Conservation (phyloP, 768 basidiomycete genomes). For the Cystobasidium ongulense region DNA sequence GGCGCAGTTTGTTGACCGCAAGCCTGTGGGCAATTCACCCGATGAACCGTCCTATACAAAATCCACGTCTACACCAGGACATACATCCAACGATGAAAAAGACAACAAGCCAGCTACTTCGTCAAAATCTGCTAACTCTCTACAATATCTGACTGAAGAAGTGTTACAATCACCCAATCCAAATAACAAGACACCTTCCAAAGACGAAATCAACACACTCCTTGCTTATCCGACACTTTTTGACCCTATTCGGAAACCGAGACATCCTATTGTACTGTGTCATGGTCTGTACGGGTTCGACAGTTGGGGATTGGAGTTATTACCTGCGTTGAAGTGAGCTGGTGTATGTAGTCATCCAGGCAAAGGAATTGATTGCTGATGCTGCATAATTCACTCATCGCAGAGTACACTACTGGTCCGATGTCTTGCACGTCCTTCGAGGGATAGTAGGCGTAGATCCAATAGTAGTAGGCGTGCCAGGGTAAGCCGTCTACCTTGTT, state of each 20-base stretch:
- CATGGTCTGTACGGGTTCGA: slow-evolving; percentile 87
- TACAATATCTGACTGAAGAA: slow-evolving; percentile 13
- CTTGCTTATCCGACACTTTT: slow-evolving; percentile 69
- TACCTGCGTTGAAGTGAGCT: slow-evolving; percentile 42
- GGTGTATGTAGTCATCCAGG: neutral
- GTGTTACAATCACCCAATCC: neutral
- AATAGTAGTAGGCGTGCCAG: slow-evolving; percentile 88
- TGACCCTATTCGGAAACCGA: slow-evolving; percentile 67
- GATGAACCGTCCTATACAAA: too few relatives aligned
- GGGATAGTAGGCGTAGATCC: slow-evolving; percentile 81
- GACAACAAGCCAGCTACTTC: neutral
- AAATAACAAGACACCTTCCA: neutral
- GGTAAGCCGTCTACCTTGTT: too few relatives aligned
- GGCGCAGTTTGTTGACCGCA: neutral
- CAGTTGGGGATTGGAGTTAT: slow-evolving; percentile 42
- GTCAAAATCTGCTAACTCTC: neutral
- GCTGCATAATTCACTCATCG: slow-evolving; percentile 21
- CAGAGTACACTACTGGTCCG: slow-evolving; percentile 81
- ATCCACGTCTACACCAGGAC: neutral
- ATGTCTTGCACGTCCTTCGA: slow-evolving; percentile 69
- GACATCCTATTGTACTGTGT: slow-evolving; percentile 82
- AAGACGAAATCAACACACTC: slow-evolving; percentile 44
- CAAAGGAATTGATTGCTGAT: neutral
- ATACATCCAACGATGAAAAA: neutral
- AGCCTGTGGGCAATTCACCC: too few relatives aligned